phyloP scores from a whole-genome alignment of 495 filamentous ascomycete genomes.

The Staphylotrichum longicolle region DNA sequence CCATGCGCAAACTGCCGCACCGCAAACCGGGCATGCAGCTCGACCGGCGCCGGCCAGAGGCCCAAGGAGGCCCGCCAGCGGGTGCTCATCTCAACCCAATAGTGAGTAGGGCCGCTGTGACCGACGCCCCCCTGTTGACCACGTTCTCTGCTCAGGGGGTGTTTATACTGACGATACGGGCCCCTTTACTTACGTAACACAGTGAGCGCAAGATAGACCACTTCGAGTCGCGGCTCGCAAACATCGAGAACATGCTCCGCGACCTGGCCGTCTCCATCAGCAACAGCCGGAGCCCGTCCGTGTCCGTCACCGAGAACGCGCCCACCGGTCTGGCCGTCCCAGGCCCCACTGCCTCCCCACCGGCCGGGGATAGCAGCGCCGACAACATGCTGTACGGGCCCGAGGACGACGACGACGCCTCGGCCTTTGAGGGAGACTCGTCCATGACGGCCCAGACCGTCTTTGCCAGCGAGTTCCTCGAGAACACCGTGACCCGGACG shows the following conservation, averaged over 20 bases:
- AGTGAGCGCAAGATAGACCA: conserved; percentile 69
- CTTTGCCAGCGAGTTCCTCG: conserved; percentile 61
- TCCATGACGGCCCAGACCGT: conserved; percentile 61
- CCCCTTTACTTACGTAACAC: neutral
- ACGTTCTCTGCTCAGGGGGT: neutral
- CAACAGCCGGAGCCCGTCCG: conserved; percentile 11
- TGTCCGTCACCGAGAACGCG: neutral
- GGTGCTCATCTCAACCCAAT: conserved; percentile 66
- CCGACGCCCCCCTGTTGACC: neutral
- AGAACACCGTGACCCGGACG: conserved; percentile 56
- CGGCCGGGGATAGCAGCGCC: conserved; percentile 10
- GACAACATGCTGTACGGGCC: conserved; percentile 9
- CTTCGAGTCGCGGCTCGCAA: conserved; percentile 60
- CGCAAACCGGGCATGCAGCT: conserved; percentile 54
- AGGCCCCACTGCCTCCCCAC: conserved; percentile 5
- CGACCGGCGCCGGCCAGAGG: conserved; percentile 59
- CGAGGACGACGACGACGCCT: conserved; percentile 32
- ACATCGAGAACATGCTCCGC: conserved; percentile 56
- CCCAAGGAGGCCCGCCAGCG: conserved; percentile 58
- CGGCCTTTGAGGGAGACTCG: conserved; percentile 59
- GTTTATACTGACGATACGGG: neutral
- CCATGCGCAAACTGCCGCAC: conserved; percentile 67
- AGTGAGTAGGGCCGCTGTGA: conserved; percentile 44
- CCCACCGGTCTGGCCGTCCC: neutral
- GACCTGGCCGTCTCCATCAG: conserved; percentile 36